A percentile compares a stretch with the other conserved stretches of the same genome.
Evolutionary conservation across 2,329 filamentous ascomycete genomes (phyloP).

Genomic region (Kalmusia sp.): DNA sequence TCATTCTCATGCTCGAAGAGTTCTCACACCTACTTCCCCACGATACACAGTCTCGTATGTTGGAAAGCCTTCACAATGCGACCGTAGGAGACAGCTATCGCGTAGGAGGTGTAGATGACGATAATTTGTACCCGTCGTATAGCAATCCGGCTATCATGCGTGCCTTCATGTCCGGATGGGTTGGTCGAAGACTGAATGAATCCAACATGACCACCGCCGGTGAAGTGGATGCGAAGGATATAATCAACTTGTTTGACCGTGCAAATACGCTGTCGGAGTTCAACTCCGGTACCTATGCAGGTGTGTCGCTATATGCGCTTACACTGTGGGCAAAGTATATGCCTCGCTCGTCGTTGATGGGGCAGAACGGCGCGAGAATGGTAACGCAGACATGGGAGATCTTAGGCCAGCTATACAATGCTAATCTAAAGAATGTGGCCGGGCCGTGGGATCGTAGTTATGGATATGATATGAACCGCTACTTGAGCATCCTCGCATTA

Average conservation of each 20-base stretch:
- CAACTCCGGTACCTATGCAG: constrained; percentile 68
- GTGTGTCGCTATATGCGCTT: constrained; percentile 66
- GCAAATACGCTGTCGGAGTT: constrained; percentile 68
- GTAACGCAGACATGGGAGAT: constrained; percentile 61
- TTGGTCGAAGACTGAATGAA: constrained; percentile 61
- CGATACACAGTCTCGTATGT: constrained; percentile 53
- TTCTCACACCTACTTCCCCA: constrained; percentile 57
- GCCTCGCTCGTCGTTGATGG: constrained; percentile 61
- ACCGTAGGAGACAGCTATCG: constrained; percentile 68
- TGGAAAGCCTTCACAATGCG: constrained; percentile 61
- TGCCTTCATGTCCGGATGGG: constrained; percentile 67
- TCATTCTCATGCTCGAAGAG: constrained; percentile 67
- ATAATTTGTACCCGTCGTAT: constrained; percentile 69
- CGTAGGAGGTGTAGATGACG: constrained; percentile 64
- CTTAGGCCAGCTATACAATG: constrained; percentile 63
- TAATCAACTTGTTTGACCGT: constrained; percentile 64
- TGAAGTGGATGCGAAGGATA: constrained; percentile 62
- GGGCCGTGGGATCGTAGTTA: constrained; percentile 71
- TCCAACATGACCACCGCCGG: constrained; percentile 66
- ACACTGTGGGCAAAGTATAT: constrained; percentile 68
- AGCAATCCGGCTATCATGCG: constrained; percentile 69
- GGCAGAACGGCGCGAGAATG: constrained; percentile 59
- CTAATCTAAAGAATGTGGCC: constrained; percentile 66
- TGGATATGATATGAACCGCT: constrained; percentile 69
- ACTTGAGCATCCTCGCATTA: constrained; percentile 64